Evolutionary conservation across 2,329 filamentous ascomycete genomes (phyloP), one percentile per base, ranked within the genome.

Genomic region (Nemania sp.): DNA sequence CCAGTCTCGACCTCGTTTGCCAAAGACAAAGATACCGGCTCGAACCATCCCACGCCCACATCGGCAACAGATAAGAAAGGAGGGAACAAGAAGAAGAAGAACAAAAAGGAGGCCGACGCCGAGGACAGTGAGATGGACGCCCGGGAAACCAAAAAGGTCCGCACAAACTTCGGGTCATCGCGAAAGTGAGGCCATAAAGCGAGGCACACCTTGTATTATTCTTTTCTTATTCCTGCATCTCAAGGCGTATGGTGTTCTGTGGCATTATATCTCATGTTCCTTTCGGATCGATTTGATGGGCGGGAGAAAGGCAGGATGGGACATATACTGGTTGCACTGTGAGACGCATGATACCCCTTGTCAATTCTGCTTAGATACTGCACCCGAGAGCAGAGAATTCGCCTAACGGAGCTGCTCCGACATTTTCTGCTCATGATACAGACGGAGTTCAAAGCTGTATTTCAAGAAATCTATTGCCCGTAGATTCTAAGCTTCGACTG

Each of bases 101-200:
- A 79, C 67, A 81, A 80, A 65, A 75, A 75, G 24, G 75, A 71
- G 5, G 69, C 68, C 4, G 70, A 66, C 41, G 72, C 57, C 3
- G 74, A 81, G 22, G 83, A 86, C 53, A 86, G 82, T 69, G 83
- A 86, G 70, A 80, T 77, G 19, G 82, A 86, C 51, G 72, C 75
- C 14, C 70, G 70, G 43, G 77, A 80, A 52, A 68, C 73, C 36
- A 84, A 79, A 65, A 78, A 84, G 69, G 79, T 81, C 49, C 73
- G 82, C 57, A 83, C 81, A 2, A 80, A 80, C 62, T 84, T 84
- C 66, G 81, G 79, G 0, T 73, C 74, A 0, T 73, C 74, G 24
- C 74, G 80, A 50, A 83, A 81, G 65, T 79, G 43, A 62, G 28
- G 17, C 6, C 3, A 31, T 15, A 11, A 23, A 14, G 14, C 11